A percentile compares a stretch with the other conserved stretches of the same genome.
Evolutionary conservation across 2,329 filamentous ascomycete genomes (phyloP).

Genomic region (Ophiosphaerella herpotricha): DNA sequence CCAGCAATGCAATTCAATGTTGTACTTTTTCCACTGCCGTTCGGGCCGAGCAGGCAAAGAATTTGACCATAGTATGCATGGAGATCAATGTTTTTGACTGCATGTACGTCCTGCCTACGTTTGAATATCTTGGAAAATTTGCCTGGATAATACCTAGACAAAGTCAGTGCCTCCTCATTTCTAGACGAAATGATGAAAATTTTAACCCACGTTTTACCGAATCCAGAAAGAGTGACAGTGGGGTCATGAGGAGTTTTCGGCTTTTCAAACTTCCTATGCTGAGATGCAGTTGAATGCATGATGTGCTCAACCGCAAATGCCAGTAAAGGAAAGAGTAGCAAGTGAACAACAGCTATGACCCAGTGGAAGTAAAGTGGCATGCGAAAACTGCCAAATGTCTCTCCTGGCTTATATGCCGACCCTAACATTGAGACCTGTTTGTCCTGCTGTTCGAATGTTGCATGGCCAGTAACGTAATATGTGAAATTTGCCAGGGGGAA

Average conservation of each 20-base stretch:
- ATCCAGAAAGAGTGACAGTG: slow-evolving; percentile 48
- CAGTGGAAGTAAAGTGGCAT: slow-evolving; percentile 25
- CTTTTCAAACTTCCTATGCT: slow-evolving; percentile 39
- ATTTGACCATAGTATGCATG: slow-evolving; percentile 30
- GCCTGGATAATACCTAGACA: slow-evolving; percentile 16
- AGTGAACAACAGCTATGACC: slow-evolving; percentile 26
- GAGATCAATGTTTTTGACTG: slow-evolving; percentile 25
- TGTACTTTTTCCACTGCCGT: slow-evolving; percentile 32
- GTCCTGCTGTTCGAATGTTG: slow-evolving; percentile 17
- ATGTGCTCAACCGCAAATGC: slow-evolving; percentile 25
- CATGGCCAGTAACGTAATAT: slow-evolving; percentile 31
- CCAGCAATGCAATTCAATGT: slow-evolving; percentile 32
- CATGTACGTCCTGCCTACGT: slow-evolving; percentile 21
- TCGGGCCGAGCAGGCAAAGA: slow-evolving; percentile 31
- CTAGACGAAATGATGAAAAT: too few relatives aligned
- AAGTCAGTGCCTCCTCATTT: too few relatives aligned
- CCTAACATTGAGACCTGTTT: slow-evolving; percentile 18
- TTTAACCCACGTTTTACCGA: slow-evolving; percentile 25
- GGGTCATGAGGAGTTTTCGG: slow-evolving; percentile 10
- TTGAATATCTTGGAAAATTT: slow-evolving; percentile 24
- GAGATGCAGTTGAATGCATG: slow-evolving; percentile 26
- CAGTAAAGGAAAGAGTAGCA: slow-evolving; percentile 25
- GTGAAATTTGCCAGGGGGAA: slow-evolving; percentile 30
- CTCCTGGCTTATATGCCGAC: slow-evolving; percentile 2
- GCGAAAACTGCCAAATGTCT: slow-evolving; percentile 8